A percentile compares a stretch with the other conserved stretches of the same genome.
These are phyloP conservation scores for Exsudoporus floridanus DNA, from an alignment of 1,284 basidiomycete species.

Conservation along the genomic window DNA sequence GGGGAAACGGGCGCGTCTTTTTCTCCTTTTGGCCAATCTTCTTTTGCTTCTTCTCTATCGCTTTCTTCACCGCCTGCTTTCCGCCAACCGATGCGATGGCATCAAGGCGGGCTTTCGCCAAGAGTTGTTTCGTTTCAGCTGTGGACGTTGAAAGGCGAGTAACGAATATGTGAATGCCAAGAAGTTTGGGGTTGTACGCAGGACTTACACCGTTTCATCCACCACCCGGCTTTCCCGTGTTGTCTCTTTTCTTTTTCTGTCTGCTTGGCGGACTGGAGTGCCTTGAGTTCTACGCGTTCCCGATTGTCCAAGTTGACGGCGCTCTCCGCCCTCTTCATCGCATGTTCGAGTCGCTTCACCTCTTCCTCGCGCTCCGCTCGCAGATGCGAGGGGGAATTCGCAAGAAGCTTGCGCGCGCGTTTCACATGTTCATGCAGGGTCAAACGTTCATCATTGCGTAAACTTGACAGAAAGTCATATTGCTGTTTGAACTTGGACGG, in stretches of 20 bases:
- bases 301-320: constrained; percentile 73
- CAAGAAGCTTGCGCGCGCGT: constrained; percentile 67
- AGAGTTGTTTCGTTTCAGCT: constrained; percentile 78
- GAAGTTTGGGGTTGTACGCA: neutral
- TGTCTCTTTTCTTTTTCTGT: constrained; percentile 75
- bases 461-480: constrained; percentile 77
- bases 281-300: constrained; percentile 68
- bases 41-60: constrained; percentile 85
- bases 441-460: constrained; percentile 68
- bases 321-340: constrained; percentile 79
- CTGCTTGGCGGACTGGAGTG: constrained; percentile 56
- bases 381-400: constrained; percentile 62
- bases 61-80: constrained; percentile 79
- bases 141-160: constrained; percentile 11
- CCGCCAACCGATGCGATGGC: constrained; percentile 74
- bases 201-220: constrained; percentile 78
- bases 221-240: constrained; percentile 82
- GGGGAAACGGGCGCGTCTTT: constrained; percentile 69
- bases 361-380: constrained; percentile 69
- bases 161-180: constrained; percentile 4
- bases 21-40: constrained; percentile 91
- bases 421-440: constrained; percentile 67
- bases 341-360: constrained; percentile 71
- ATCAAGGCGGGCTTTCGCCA: constrained; percentile 75
- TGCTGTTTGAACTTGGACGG: constrained; percentile 67